Evolutionary conservation across 2,329 filamentous ascomycete genomes (phyloP).

Genomic region (Simplicillium sp.): DNA sequence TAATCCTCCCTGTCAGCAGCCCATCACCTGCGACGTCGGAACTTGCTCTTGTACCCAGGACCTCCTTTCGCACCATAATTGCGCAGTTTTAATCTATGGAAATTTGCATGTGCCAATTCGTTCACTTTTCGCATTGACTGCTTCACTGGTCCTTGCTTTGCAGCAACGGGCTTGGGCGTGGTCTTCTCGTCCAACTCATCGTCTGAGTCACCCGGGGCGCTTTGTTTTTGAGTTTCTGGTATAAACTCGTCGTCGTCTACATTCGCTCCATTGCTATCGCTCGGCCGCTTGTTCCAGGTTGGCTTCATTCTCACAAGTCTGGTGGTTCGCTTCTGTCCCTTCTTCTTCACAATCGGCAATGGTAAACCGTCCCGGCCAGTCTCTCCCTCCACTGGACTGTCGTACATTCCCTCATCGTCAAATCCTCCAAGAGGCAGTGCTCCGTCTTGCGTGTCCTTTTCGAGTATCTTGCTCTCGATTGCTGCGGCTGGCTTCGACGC

Average conservation of each 20-base stretch:
- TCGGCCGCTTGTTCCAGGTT: constrained; percentile 36
- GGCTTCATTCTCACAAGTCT: constrained; percentile 56
- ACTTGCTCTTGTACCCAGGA: constrained; percentile 45
- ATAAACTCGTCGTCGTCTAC: constrained; percentile 21
- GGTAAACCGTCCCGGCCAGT: constrained; percentile 49
- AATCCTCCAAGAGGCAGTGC: constrained; percentile 47
- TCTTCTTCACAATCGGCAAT: constrained; percentile 66
- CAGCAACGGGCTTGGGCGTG: constrained; percentile 17
- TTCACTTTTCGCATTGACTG: constrained; percentile 51
- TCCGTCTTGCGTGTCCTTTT: constrained; percentile 32
- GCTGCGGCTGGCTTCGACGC: constrained; percentile 12
- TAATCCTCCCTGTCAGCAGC: too few relatives aligned
- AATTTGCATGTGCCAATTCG: constrained; percentile 56
- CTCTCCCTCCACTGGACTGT: constrained; percentile 43
- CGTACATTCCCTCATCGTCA: constrained; percentile 51
- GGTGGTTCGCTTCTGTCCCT: constrained; percentile 73
- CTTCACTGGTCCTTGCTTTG: constrained; percentile 35
- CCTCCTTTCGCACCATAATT: constrained; percentile 55
- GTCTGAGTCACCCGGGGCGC: constrained; percentile 10
- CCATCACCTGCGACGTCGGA: constrained; percentile 23
- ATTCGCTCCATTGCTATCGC: constrained; percentile 16
- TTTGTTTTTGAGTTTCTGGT: constrained; percentile 17
- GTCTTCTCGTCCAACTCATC: constrained; percentile 14
- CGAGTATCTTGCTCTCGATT: constrained; percentile 24
- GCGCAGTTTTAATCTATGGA: constrained; percentile 54